Evolutionary conservation across 2,329 filamentous ascomycete species (phyloP), one percentile per base, ranked within the genome.

Genomic region (Onygenales sp.): DNA sequence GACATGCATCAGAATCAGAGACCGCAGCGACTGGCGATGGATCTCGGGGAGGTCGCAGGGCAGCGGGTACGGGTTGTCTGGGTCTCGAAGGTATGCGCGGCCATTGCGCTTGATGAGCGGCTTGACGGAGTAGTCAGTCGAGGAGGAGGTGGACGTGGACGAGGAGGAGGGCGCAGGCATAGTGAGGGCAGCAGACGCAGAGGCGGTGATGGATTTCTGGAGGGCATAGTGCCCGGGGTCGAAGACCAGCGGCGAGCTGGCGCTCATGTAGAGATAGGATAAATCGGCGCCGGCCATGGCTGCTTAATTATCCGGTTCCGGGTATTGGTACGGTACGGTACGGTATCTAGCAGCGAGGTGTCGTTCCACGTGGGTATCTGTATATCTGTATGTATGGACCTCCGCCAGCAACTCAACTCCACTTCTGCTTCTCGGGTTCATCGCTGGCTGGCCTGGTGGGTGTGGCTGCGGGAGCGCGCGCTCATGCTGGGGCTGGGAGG

Each of bases 31-130:
- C 70, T 96, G 91, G 54, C 91, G 82, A 70, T 95, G 89, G 48
- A 95, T 80, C 71, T 96, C 91, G 42, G 85, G 76, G 42, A 95
- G 79, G 71, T 96, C 92, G 72, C 87, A 86, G 40, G 92, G 92
- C 2, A 96, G 76, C n/a, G 89, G 89, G 63, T 97, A 96, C 6
- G 82, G 73, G 33, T 87, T 73, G 2, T 80, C 77, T 7, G 79
- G 74, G 63, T 95, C 88, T 65, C 86, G 83, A 58, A 94, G 80
- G 70, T 92, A 96, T 46, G 86, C 86, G 54, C 90, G 86, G 51
- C 88, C 88, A 73, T 93, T 85, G 63, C 86, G 84, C 58, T 84
- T 73, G 59, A 86, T 73, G 62, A 91, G 86, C 6, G 84, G 83
- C 60, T 73, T 75, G 59, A 67, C 70, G 36, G 62, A 62, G 57